These are phyloP conservation scores for Pleurotus pulmonarius DNA, from an alignment of 768 basidiomycete genomes.

Conservation along the genomic window DNA sequence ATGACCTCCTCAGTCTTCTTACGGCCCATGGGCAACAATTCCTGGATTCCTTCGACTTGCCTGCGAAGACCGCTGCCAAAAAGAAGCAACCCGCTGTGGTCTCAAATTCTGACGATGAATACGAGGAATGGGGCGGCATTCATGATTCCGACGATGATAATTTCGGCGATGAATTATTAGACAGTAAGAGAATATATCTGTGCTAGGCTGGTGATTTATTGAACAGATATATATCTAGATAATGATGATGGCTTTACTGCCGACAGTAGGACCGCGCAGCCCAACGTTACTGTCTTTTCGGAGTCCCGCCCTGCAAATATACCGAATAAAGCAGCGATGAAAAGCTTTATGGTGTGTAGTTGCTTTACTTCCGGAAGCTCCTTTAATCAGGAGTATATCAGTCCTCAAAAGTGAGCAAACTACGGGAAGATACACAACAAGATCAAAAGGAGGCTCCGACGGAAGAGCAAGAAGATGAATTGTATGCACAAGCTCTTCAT, in stretches of 20 bases:
- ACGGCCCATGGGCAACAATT: slow-evolving; percentile 47
- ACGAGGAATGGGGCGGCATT: slow-evolving; percentile 40
- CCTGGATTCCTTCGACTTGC: slow-evolving; percentile 32
- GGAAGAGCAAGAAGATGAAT: slow-evolving; percentile 54
- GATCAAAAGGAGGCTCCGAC: slow-evolving; percentile 18
- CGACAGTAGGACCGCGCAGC: slow-evolving; percentile 22
- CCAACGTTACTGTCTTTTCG: slow-evolving; percentile 57
- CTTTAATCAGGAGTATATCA: slow-evolving; percentile 18
- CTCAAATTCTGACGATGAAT: slow-evolving; percentile 17
- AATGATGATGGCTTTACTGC: slow-evolving; percentile 43
- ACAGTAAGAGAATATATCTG: slow-evolving; percentile 7
- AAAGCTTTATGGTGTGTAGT: slow-evolving; percentile 69
- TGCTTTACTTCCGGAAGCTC: neutral
- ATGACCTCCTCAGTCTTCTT: slow-evolving; percentile 36
- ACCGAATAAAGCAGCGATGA: slow-evolving; percentile 42
- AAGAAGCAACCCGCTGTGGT: slow-evolving; percentile 14
- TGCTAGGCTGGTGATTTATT: neutral
- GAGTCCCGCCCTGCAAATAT: slow-evolving; percentile 24
- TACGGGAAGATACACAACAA: slow-evolving; percentile 33
- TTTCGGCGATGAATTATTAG: slow-evolving; percentile 13
- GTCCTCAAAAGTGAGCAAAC: slow-evolving; percentile 76
- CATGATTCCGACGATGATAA: slow-evolving; percentile 9
- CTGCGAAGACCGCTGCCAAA: slow-evolving; percentile 13
- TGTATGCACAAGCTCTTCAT: slow-evolving; percentile 27
- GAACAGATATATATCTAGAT: slow-evolving; percentile 8